Conservation (phyloP, 306 rosid species). For the Fagus sylvatica region DNA sequence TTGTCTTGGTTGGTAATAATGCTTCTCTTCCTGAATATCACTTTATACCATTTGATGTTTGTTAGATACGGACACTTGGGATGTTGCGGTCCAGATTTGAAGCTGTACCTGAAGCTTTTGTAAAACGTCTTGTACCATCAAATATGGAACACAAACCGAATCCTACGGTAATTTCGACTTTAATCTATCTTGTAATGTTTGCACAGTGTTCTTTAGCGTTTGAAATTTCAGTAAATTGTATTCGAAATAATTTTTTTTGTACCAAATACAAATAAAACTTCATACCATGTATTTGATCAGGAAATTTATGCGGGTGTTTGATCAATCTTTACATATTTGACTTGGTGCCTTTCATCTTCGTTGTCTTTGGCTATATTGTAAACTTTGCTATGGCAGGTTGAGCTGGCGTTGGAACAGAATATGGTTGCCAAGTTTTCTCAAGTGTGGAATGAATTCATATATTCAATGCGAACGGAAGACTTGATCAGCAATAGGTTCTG, state of each 20-base stretch:
- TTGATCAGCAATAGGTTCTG: slow-evolving; percentile 80
- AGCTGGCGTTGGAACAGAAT: slow-evolving; percentile 32
- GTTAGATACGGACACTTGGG: slow-evolving; percentile 98
- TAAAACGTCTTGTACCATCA: slow-evolving; percentile 64
- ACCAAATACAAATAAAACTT: slow-evolving; percentile 2
- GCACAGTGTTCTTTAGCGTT: slow-evolving; percentile 11
- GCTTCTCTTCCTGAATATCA: slow-evolving; percentile 26
- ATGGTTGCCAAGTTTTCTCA: slow-evolving; percentile 77
- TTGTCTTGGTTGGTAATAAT: slow-evolving; percentile 10
- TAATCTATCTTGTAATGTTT: background rate
- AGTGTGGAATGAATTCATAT: slow-evolving; percentile 89
- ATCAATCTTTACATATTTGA: background rate
- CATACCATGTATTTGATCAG: background rate
- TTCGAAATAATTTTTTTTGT: slow-evolving; percentile 13
- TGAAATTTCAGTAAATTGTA: slow-evolving; percentile 29
- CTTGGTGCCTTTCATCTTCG: background rate
- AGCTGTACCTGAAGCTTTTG: slow-evolving; percentile 74
- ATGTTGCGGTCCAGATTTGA: slow-evolving; percentile 91
- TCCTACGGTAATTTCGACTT: slow-evolving; percentile 35
- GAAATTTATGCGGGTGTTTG: background rate
- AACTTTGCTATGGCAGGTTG: slow-evolving; percentile 56
- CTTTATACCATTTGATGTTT: slow-evolving; percentile 30
- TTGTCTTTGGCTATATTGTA: slow-evolving; percentile 18
- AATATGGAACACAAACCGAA: slow-evolving; percentile 23
- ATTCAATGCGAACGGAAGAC: slow-evolving; percentile 85